Conservation (phyloP, 805 yeast genomes). For the Cyberlindnera mississippiensis region DNA sequence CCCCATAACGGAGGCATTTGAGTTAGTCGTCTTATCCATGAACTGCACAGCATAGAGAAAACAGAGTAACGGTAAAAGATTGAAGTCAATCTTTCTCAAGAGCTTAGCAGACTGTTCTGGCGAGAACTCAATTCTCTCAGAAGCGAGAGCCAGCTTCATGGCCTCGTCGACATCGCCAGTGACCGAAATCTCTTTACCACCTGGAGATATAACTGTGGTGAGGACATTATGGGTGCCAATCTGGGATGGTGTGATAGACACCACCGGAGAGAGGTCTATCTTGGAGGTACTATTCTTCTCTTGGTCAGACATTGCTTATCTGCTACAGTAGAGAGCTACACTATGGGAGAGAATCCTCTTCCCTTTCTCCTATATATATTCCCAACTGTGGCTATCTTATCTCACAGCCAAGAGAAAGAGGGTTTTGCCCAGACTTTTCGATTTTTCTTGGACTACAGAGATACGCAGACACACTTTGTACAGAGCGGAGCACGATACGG, state of each 20-base stretch:
- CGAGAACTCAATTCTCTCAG: neutral
- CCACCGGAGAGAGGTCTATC: neutral
- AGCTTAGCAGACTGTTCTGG: neutral
- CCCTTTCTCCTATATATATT: too few relatives aligned
- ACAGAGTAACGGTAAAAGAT: conserved; percentile 1
- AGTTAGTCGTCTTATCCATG: conserved; percentile 3
- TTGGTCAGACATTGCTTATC: neutral
- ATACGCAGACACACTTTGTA: too few relatives aligned
- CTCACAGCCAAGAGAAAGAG: too few relatives aligned
- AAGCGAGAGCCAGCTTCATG: conserved; percentile 2
- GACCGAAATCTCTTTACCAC: neutral
- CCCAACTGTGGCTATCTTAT: too few relatives aligned
- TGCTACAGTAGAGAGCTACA: too few relatives aligned
- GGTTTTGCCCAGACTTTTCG: too few relatives aligned
- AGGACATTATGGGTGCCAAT: neutral
- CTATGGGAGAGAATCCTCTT: too few relatives aligned
- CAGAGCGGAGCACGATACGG: too few relatives aligned
- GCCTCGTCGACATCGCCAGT: conserved; percentile 6
- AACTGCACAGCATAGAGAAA: conserved; percentile 4
- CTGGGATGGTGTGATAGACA: neutral
- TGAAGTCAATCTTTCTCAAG: conserved; percentile 1
- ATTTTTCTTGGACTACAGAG: too few relatives aligned
- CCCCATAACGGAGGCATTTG: conserved; percentile 48
- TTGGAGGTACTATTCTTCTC: neutral
- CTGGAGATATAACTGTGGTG: conserved; percentile 1